phyloP scores from a whole-genome alignment of 257 asterid species.

The Perilla frutescens region DNA sequence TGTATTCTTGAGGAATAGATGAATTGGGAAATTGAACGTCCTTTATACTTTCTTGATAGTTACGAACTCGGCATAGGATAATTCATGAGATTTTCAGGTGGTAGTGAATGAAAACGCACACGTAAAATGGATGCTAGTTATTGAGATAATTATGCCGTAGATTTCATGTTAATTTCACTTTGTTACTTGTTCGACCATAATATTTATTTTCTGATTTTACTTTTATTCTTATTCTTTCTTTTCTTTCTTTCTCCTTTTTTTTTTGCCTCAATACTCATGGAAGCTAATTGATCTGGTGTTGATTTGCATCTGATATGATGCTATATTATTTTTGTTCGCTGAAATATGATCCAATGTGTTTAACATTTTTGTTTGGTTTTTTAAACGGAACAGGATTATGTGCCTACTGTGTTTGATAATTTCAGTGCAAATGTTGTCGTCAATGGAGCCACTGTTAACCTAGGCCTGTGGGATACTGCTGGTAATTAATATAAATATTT shows the following conservation, averaged over 20 bases:
- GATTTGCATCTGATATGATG: constrained; percentile 27
- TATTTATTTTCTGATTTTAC: neutral
- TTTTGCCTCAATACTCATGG: neutral
- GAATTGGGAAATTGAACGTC: neutral
- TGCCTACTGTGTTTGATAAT: constrained; percentile 84
- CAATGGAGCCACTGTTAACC: constrained; percentile 74
- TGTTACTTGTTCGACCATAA: neutral
- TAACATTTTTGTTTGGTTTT: constrained; percentile 20
- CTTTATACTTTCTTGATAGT: constrained; percentile 7
- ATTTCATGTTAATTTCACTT: neutral
- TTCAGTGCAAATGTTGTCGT: constrained; percentile 84
- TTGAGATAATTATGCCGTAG: neutral
- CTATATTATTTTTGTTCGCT: neutral
- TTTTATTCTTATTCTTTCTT: neutral
- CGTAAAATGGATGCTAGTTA: neutral
- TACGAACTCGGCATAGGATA: constrained; percentile 1
- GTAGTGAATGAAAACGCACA: neutral
- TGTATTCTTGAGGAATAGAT: constrained; percentile 17
- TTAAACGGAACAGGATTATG: constrained; percentile 66
- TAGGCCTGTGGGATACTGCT: constrained; percentile 89
- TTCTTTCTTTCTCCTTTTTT: too few relatives aligned
- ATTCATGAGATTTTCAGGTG: constrained; percentile 7
- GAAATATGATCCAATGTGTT: constrained; percentile 9
- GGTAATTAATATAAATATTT: constrained; percentile 43
- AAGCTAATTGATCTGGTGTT: constrained; percentile 19